These are phyloP conservation scores for Neofusicoccum sp. DNA, from an alignment of 2,329 filamentous ascomycete genomes.

Conservation along the genomic window DNA sequence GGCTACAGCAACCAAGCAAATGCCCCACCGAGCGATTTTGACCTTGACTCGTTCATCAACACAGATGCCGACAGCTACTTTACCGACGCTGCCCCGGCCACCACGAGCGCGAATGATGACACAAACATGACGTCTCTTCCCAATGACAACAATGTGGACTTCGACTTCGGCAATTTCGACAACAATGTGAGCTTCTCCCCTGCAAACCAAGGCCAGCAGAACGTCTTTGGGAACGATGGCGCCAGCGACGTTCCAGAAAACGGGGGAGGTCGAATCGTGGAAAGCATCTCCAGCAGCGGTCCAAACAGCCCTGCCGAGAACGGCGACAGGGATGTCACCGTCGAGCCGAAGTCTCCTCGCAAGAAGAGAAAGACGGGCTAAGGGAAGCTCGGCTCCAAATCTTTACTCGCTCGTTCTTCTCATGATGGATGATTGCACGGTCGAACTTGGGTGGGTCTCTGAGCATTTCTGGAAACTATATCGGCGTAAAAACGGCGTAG, in stretches of 20 bases:
- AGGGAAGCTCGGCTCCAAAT: background rate
- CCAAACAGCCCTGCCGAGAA: constrained; percentile 26
- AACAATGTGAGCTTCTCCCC: constrained; percentile 21
- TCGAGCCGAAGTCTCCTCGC: constrained; percentile 3
- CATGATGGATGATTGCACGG: background rate
- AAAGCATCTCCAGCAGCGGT: constrained; percentile 34
- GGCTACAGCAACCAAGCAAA: constrained; percentile 4
- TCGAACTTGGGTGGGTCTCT: background rate
- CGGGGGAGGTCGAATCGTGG: constrained; percentile 27
- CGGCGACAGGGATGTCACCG: background rate
- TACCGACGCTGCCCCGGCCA: constrained; percentile 32
- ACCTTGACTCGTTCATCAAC: constrained; percentile 54
- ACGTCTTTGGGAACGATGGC: constrained; percentile 5
- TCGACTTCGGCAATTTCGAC: constrained; percentile 20
- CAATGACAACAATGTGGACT: constrained; percentile 20
- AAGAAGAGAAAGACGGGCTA: constrained; percentile 17
- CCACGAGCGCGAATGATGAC: background rate
- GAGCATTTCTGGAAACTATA: background rate
- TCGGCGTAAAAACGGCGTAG: constrained; percentile 5
- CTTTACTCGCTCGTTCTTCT: background rate
- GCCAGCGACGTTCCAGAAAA: constrained; percentile 6
- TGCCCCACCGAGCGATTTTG: constrained; percentile 23
- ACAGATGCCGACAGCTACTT: constrained; percentile 49
- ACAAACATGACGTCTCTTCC: constrained; percentile 28
- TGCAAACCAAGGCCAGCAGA: background rate